Conservation (phyloP, 306 rosid genomes). For the Medicago arabica region DNA sequence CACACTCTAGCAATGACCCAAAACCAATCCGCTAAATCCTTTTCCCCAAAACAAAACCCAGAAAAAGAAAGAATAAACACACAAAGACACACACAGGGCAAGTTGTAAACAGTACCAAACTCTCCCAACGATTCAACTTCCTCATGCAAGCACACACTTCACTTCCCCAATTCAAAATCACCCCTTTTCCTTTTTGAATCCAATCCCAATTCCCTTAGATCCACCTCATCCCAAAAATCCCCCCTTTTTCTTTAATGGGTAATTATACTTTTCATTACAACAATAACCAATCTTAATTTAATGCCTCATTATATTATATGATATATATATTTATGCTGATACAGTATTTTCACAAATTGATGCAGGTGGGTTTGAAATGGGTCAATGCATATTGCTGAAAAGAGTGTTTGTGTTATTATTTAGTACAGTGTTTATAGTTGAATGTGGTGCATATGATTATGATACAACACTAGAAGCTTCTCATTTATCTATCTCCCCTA, state of each 20-base stretch:
- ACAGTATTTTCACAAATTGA: background rate
- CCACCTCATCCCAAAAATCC: slow-evolving; percentile 27
- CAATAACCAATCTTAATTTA: background rate
- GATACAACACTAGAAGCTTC: slow-evolving; percentile 30
- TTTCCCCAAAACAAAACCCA: background rate
- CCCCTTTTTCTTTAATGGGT: slow-evolving; percentile 18
- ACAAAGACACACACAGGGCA: background rate
- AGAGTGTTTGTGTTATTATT: slow-evolving; percentile 10
- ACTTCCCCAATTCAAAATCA: slow-evolving; percentile 9
- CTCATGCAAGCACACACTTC: slow-evolving; percentile 23
- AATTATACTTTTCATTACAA: background rate
- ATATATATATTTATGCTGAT: background rate
- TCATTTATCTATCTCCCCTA: slow-evolving; percentile 8
- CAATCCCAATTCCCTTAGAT: slow-evolving; percentile 10
- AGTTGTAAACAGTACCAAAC: background rate
- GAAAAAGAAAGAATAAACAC: background rate
- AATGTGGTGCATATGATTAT: slow-evolving; percentile 26
- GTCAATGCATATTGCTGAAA: slow-evolving; percentile 19
- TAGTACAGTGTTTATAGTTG: slow-evolving; percentile 24
- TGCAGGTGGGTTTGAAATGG: slow-evolving; percentile 33
- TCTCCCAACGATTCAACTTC: slow-evolving; percentile 35
- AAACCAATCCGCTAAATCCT: background rate
- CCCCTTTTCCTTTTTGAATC: slow-evolving; percentile 12
- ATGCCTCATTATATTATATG: background rate
- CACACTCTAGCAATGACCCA: background rate